phyloP scores from a whole-genome alignment of 257 asterid genomes.

The Gardenia jasminoides region DNA sequence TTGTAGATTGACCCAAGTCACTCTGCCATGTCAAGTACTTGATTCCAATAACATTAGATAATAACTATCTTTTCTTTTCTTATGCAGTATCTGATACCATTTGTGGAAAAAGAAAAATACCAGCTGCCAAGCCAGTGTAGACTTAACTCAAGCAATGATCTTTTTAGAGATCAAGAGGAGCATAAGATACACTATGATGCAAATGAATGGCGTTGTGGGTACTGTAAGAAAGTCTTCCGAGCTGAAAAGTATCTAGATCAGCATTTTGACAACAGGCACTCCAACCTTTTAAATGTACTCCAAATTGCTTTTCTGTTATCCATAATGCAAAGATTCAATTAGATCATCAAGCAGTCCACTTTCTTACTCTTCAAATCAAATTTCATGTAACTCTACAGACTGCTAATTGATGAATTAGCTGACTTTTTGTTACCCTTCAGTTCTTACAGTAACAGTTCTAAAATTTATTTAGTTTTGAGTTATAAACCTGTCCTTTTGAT shows the following conservation, averaged over 20 bases:
- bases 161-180: slow-evolving; percentile 89
- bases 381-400: background rate
- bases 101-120: slow-evolving; percentile 64
- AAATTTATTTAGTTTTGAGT: background rate
- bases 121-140: slow-evolving; percentile 64
- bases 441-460: background rate
- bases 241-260: slow-evolving; percentile 84
- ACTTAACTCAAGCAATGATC: slow-evolving; percentile 76
- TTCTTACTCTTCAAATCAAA: too few relatives aligned
- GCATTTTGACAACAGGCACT: slow-evolving; percentile 92
- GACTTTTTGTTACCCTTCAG: background rate
- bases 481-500: background rate
- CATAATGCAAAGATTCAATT: background rate
- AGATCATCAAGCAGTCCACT: background rate
- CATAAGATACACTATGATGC: slow-evolving; percentile 78
- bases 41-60: slow-evolving; percentile 16
- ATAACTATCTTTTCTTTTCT: slow-evolving; percentile 13
- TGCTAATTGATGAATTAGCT: background rate
- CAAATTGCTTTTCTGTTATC: slow-evolving; percentile 12
- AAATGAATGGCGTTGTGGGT: slow-evolving; percentile 90
- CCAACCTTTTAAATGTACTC: slow-evolving; percentile 82
- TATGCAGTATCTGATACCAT: slow-evolving; percentile 80
- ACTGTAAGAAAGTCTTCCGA: slow-evolving; percentile 78
- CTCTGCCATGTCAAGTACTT: background rate
- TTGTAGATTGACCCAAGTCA: background rate